These are phyloP conservation scores for Desmodesmus armatus DNA, from an alignment of 139 green algal genomes.

Conservation along the genomic window DNA sequence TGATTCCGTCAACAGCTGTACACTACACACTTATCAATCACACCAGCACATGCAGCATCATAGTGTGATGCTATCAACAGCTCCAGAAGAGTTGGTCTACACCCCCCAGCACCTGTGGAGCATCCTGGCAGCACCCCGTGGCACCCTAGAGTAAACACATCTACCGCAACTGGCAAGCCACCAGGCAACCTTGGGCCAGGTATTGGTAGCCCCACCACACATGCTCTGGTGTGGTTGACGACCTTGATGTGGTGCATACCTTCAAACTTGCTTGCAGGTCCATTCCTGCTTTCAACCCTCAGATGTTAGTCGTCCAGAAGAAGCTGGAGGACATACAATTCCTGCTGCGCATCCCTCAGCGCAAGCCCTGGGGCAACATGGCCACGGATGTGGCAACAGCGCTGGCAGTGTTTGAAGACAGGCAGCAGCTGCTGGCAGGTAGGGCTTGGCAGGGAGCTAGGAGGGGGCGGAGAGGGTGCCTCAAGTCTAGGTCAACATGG, in stretches of 20 bases:
- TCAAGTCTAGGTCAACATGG: no score
- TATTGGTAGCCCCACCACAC: no score
- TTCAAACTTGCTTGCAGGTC: conserved; percentile 46
- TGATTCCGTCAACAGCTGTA: neutral
- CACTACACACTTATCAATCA: neutral
- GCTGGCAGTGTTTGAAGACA: conserved; percentile 37
- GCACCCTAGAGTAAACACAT: no score
- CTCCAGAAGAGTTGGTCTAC: neutral
- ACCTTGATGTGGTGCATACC: neutral
- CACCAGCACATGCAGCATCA: neutral
- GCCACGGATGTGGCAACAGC: conserved; percentile 54
- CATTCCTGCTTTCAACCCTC: conserved; percentile 85
- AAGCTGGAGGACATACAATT: conserved; percentile 69
- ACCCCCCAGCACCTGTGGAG: neutral
- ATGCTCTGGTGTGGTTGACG: no score
- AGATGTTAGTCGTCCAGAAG: conserved; percentile 69
- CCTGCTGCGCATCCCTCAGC: conserved; percentile 86
- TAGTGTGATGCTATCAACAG: neutral
- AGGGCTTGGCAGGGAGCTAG: neutral
- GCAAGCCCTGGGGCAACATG: conserved; percentile 88
- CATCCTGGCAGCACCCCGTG: neutral
- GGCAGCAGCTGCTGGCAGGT: neutral
- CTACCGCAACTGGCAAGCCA: no score
- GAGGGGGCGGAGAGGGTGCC: no score
- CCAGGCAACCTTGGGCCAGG: no score